Conservation (phyloP, 2,329 filamentous ascomycete genomes). For the Pseudocercospora fijiensis region DNA sequence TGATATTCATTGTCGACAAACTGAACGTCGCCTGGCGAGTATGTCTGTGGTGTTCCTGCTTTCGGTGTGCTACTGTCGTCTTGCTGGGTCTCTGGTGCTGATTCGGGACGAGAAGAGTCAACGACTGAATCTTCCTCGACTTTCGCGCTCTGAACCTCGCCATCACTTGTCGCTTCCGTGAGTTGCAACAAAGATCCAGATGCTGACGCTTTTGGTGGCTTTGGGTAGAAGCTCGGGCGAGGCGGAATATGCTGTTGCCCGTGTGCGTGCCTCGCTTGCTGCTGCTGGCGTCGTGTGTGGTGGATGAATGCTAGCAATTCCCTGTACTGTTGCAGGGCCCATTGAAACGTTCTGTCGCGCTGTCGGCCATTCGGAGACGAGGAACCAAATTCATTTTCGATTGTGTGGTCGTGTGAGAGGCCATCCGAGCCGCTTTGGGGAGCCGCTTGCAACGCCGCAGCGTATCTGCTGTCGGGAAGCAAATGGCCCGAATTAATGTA, state of each 20-base stretch:
- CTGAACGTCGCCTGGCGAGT: slow-evolving; percentile 27
- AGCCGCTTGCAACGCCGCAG: slow-evolving; percentile 3
- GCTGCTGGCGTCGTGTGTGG: slow-evolving; percentile 44
- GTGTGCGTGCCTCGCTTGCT: slow-evolving; percentile 41
- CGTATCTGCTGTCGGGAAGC: slow-evolving; percentile 3
- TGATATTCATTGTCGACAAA: slow-evolving; percentile 27
- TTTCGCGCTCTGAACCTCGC: slow-evolving; percentile 5
- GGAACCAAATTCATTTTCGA: slow-evolving; percentile 41
- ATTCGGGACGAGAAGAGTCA: slow-evolving; percentile 6
- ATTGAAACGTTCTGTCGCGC: slow-evolving; percentile 48
- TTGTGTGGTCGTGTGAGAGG: neutral
- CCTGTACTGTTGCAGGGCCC: slow-evolving; percentile 50
- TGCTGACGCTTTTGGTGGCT: slow-evolving; percentile 58
- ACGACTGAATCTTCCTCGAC: slow-evolving; percentile 19
- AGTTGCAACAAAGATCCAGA: slow-evolving; percentile 47
- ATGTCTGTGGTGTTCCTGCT: slow-evolving; percentile 19
- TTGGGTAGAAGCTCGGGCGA: slow-evolving; percentile 61
- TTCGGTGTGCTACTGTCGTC: slow-evolving; percentile 21
- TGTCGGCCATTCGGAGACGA: slow-evolving; percentile 45
- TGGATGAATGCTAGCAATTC: slow-evolving; percentile 51
- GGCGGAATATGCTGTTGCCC: slow-evolving; percentile 44
- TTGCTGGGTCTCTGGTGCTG: slow-evolving; percentile 5
- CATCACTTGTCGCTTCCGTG: slow-evolving; percentile 12
- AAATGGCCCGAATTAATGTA: neutral
- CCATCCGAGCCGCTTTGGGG: neutral